phyloP scores from a whole-genome alignment of 2,329 filamentous ascomycete species.

The Sporothrix brunneoviolacea region DNA sequence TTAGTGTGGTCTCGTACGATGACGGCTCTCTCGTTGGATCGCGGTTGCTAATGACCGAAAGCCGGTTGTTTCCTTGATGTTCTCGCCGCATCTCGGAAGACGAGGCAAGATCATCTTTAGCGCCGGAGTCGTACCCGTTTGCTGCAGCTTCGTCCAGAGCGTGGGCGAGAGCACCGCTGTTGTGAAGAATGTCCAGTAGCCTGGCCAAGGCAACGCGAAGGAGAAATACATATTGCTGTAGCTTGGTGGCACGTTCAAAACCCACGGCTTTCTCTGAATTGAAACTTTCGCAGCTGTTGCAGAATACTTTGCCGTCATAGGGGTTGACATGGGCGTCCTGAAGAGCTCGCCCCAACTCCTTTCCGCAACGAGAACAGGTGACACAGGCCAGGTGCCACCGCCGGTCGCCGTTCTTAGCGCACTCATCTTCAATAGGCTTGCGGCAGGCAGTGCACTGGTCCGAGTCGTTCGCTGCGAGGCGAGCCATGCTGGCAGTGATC shows the following conservation, averaged over 20 bases:
- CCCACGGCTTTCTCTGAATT: constrained; percentile 42
- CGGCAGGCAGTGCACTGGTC: constrained; percentile 80
- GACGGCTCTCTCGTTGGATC: constrained; percentile 62
- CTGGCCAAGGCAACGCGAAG: constrained; percentile 86
- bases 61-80: constrained; percentile 56
- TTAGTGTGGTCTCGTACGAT: constrained; percentile 90
- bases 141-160: constrained; percentile 46
- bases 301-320: constrained; percentile 63
- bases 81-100: constrained; percentile 55
- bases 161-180: constrained; percentile 71
- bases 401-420: constrained; percentile 64
- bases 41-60: constrained; percentile 35
- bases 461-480: constrained; percentile 66
- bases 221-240: constrained; percentile 92
- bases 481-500: constrained; percentile 56
- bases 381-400: constrained; percentile 83
- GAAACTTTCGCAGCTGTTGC: constrained; percentile 57
- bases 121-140: background rate
- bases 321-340: constrained; percentile 66
- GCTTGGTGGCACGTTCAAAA: constrained; percentile 71
- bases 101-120: background rate
- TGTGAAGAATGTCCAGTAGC: constrained; percentile 78
- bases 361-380: constrained; percentile 59
- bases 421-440: constrained; percentile 91
- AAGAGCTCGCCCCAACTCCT: constrained; percentile 61